Evolutionary conservation across 2,329 filamentous ascomycete species (phyloP).

Genomic region (Lizonia empirigonia): DNA sequence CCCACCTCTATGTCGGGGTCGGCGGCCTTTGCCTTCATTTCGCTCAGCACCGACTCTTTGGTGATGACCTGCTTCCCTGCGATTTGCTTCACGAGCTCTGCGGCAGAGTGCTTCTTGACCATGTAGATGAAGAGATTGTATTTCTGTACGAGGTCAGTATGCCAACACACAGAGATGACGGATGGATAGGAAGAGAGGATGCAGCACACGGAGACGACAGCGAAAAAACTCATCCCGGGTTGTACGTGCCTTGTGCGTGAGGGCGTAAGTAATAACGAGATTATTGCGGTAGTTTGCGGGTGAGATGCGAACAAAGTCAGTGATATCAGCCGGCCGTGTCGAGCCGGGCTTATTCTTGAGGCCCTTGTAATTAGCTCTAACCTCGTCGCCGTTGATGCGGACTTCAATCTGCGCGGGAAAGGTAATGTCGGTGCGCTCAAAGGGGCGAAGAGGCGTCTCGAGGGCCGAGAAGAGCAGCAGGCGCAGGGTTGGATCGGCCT

Average conservation of each 20-base stretch:
- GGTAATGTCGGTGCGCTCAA: constrained; percentile 66
- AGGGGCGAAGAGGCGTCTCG: constrained; percentile 53
- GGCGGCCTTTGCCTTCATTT: constrained; percentile 79
- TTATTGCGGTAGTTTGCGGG: constrained; percentile 73
- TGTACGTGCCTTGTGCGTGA: constrained; percentile 78
- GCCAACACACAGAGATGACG: neutral
- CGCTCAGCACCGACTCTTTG: constrained; percentile 79
- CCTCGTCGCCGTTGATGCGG: constrained; percentile 83
- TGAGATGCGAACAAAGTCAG: constrained; percentile 71
- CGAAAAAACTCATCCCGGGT: constrained; percentile 28
- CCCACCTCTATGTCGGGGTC: constrained; percentile 90
- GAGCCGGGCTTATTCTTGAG: constrained; percentile 96
- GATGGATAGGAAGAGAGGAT: no score
- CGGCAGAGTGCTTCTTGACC: constrained; percentile 73
- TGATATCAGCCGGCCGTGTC: constrained; percentile 92
- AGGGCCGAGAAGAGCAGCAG: constrained; percentile 84
- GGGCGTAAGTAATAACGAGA: constrained; percentile 86
- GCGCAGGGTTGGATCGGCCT: constrained; percentile 65
- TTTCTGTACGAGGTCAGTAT: constrained; percentile 41
- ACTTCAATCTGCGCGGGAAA: constrained; percentile 95
- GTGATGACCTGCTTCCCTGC: constrained; percentile 72
- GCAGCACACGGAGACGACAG: no score
- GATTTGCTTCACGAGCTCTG: constrained; percentile 72
- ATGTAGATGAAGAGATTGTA: constrained; percentile 70
- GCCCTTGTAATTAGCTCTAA: constrained; percentile 91